Evolutionary conservation across 2,329 filamentous ascomycete species (phyloP), one percentile per base, ranked within the genome.

Genomic region (Nakataea oryzae): DNA sequence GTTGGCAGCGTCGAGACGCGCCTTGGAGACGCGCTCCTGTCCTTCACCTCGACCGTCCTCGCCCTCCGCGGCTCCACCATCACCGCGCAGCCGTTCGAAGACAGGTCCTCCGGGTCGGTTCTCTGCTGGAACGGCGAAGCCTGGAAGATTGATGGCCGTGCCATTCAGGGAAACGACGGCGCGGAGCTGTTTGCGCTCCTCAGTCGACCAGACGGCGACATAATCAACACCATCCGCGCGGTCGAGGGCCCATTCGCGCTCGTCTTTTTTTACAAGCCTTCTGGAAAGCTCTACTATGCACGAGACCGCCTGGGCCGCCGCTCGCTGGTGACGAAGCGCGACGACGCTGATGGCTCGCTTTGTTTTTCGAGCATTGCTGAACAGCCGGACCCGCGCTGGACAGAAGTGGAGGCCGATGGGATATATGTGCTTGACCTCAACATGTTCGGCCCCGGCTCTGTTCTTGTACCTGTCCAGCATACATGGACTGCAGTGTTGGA

Each of bases 41-140:
- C 79, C 21, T 89, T 96, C 69, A 83, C 86, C 14, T 95, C 93
- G 8, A 96, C 92, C 0, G 93, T 99, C 0, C 83, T 97, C n/a
- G 87, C 92, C 4, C 79, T 99, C n/a, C 86, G 95, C 68, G 93
- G 93, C 29, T 82, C 86, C 59, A 78, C 84, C 65, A 71, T 95
- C 59, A 84, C 87, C 8, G 72, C 76, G 41, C 95, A 97, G 72
- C 95, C 95, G 2, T 81, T 96, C 4, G 73, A 81, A 55, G 83
- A 88, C 66, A 50, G 70, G 3, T 65, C 68, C 0, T 81, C 81
- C 0, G 79, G 81, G 4, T 91, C 88, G 1, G 78, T 90, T 0
- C 79, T 99, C 2, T 97, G 93, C 80, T 99, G 95, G 95, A 99
- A 99, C 70, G 95, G 95, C 56, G 95, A 99, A 72, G 93, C 92